Conservation (phyloP, 2,329 filamentous ascomycete genomes). For the Furcasterigmium sp. region DNA sequence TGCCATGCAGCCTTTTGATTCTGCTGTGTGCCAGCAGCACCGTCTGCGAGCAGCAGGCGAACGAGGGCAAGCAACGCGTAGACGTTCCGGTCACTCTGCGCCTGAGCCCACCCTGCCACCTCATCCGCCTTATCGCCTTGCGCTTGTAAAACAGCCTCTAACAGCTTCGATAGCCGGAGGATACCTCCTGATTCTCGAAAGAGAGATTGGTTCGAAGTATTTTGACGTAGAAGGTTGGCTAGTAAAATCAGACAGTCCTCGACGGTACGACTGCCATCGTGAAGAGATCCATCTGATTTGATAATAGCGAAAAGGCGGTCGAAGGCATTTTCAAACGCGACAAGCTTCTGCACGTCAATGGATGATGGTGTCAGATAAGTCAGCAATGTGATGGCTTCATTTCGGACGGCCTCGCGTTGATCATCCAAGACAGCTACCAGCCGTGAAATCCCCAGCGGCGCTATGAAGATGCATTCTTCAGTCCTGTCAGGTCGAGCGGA, state of each 20-base stretch:
- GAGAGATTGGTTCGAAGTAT: constrained; percentile 86
- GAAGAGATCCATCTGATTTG: constrained; percentile 72
- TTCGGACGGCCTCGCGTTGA: constrained; percentile 77
- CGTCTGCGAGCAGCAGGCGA: constrained; percentile 75
- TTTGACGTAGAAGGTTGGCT: constrained; percentile 81
- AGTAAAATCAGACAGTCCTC: constrained; percentile 91
- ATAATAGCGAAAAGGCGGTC: constrained; percentile 82
- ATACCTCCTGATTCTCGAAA: constrained; percentile 90
- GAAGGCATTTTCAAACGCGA: constrained; percentile 93
- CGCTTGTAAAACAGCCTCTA: constrained; percentile 54
- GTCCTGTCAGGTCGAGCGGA: constrained; percentile 83
- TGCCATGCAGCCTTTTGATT: constrained; percentile 88
- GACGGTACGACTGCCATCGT: constrained; percentile 77
- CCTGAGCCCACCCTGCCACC: constrained; percentile 68
- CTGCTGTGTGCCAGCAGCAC: constrained; percentile 72
- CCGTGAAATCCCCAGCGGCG: constrained; percentile 81
- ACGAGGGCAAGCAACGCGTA: constrained; percentile 86
- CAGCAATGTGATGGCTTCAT: constrained; percentile 80
- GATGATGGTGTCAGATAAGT: constrained; percentile 85
- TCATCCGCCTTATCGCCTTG: constrained; percentile 50
- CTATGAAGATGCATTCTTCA: constrained; percentile 88
- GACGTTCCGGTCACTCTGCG: constrained; percentile 81
- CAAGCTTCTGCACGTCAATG: constrained; percentile 85
- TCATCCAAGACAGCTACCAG: constrained; percentile 84
- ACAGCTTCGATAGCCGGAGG: constrained; percentile 62